Evolutionary conservation across 129 eudicot species (phyloP).

Genomic region (Oenanthe sinensis): DNA sequence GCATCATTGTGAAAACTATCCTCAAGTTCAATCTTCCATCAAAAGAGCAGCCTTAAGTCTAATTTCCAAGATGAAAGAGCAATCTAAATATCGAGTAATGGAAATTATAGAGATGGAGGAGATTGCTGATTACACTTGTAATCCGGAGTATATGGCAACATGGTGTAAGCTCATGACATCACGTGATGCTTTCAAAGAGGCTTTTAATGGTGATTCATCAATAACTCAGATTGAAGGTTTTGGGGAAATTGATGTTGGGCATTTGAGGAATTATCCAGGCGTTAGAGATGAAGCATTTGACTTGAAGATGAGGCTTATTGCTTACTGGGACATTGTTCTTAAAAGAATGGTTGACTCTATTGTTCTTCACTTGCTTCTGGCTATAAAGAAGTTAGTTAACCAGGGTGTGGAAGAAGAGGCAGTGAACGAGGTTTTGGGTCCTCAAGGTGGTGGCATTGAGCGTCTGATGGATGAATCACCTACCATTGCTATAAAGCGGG

Average conservation of each 20-base stretch:
- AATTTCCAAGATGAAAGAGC: background rate
- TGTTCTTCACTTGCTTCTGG: background rate
- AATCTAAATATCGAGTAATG: background rate
- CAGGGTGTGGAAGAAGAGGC: background rate
- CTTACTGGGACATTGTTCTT: constrained; percentile 9
- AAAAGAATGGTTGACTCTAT: constrained; percentile 6
- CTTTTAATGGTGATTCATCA: background rate
- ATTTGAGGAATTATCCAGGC: background rate
- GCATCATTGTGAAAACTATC: constrained; percentile 8
- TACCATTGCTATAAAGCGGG: background rate
- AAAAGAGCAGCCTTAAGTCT: background rate
- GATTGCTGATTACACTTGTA: constrained; percentile 4
- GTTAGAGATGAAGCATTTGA: constrained; percentile 11
- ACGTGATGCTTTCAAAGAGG: background rate
- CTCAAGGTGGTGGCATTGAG: background rate
- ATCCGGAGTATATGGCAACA: background rate
- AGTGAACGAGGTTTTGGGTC: background rate
- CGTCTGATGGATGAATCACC: background rate
- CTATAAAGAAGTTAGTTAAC: background rate
- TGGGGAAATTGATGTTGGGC: background rate
- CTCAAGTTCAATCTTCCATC: background rate
- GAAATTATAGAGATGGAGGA: constrained; percentile 8
- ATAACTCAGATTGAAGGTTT: background rate
- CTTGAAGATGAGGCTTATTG: constrained; percentile 6
- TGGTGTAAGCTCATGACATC: background rate